Evolutionary conservation across 2,329 filamentous ascomycete genomes (phyloP).

Genomic region (Penicillium frequentans): DNA sequence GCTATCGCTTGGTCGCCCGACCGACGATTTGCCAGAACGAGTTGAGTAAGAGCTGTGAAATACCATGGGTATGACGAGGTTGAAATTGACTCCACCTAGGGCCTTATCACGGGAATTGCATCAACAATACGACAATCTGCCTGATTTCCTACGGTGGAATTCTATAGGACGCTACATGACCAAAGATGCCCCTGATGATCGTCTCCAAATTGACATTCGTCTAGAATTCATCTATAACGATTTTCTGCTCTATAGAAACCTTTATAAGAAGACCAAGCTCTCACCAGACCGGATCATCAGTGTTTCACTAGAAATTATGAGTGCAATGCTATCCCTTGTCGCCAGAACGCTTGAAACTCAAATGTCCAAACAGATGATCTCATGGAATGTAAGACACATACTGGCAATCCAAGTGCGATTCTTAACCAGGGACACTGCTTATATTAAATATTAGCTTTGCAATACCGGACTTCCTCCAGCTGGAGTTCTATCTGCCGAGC

Average conservation of each 20-base stretch:
- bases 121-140: conserved; percentile 12
- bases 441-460: conserved; percentile 4
- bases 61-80: neutral
- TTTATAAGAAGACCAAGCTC: conserved; percentile 18
- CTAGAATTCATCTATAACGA: conserved; percentile 27
- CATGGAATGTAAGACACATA: conserved; percentile 17
- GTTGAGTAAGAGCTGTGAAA: conserved; percentile 13
- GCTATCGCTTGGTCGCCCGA: conserved; percentile 18
- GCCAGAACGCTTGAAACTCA: conserved; percentile 9
- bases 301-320: conserved; percentile 25
- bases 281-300: conserved; percentile 19
- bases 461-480: conserved; percentile 27
- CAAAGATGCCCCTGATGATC: conserved; percentile 5
- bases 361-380: conserved; percentile 5
- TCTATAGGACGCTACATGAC: neutral
- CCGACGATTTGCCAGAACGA: conserved; percentile 14
- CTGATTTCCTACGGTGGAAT: conserved; percentile 22
- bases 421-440: neutral
- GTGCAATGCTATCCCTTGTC: conserved; percentile 14
- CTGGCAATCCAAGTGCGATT: neutral
- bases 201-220: conserved; percentile 15
- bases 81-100: conserved; percentile 1
- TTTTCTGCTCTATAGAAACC: conserved; percentile 23
- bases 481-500: conserved; percentile 28
- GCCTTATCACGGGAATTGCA: conserved; percentile 16